Evolutionary conservation across 768 basidiomycete species (phyloP).

Genomic region (Tulasnella sp.): DNA sequence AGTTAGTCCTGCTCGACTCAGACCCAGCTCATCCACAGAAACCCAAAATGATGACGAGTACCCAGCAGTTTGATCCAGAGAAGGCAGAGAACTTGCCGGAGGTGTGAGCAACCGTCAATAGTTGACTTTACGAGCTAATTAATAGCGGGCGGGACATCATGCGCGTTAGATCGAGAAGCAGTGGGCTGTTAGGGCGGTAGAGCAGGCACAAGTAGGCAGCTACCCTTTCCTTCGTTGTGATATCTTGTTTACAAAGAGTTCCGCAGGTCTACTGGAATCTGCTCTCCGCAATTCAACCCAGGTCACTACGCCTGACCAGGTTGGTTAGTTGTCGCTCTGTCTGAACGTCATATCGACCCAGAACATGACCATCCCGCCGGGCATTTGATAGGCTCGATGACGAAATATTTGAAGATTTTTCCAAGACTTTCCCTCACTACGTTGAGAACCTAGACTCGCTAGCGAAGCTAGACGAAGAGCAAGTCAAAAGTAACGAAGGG

Average conservation of each 20-base stretch:
- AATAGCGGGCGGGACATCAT: not conserved
- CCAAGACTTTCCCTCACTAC: conserved; percentile 80
- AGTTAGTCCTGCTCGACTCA: not conserved
- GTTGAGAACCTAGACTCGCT: conserved; percentile 49
- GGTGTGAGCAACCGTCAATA: conserved; percentile 51
- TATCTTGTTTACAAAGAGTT: conserved; percentile 12
- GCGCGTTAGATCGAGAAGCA: conserved; percentile 90
- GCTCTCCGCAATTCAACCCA: conserved; percentile 76
- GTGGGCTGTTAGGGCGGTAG: conserved; percentile 95
- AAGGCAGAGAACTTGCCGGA: conserved; percentile 91
- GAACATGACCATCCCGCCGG: not conserved
- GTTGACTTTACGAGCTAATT: not conserved
- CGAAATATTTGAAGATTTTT: conserved; percentile 81
- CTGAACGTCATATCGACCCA: not conserved
- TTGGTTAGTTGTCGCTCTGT: conserved; percentile 44
- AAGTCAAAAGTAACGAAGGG: conserved; percentile 85
- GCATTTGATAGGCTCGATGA: conserved; percentile 69
- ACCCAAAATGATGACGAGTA: not conserved
- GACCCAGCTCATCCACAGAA: not conserved
- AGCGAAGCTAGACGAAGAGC: conserved; percentile 77
- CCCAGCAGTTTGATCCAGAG: conserved; percentile 71
- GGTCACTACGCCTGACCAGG: conserved; percentile 81
- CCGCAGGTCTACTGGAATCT: conserved; percentile 92
- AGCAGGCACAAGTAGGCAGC: conserved; percentile 85
- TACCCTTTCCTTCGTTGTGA: not conserved